Evolutionary conservation across 305 asterid genomes (phyloP).

Genomic region (Solanum hybrid): DNA sequence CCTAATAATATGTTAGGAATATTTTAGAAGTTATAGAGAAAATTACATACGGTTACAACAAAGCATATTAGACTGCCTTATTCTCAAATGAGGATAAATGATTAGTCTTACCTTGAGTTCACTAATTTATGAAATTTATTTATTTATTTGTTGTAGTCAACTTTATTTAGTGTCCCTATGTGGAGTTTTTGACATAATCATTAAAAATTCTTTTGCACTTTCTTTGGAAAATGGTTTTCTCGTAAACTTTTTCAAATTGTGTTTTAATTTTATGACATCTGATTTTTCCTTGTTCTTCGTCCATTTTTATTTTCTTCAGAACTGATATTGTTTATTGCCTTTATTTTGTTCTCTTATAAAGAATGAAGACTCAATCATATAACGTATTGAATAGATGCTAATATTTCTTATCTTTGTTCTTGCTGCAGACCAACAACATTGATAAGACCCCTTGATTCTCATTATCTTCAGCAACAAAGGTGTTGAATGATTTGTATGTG

Average conservation of each 20-base stretch:
- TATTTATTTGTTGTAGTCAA: not conserved
- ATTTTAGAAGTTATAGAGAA: not conserved
- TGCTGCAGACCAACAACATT: not conserved
- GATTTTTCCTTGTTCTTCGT: not conserved
- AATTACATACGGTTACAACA: not conserved
- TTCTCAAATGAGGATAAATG: not conserved
- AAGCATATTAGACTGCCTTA: not conserved
- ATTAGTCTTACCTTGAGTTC: not conserved
- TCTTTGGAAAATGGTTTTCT: no score
- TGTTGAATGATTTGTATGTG: not conserved
- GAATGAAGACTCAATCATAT: not conserved
- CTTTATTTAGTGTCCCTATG: not conserved
- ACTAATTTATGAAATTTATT: not conserved
- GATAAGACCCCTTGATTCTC: not conserved
- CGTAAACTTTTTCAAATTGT: not conserved
- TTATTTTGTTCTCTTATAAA: not conserved
- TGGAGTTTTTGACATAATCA: not conserved
- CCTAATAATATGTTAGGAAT: no score
- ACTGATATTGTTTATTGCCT: not conserved
- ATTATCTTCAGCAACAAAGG: not conserved
- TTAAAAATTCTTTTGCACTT: not conserved
- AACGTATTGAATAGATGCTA: not conserved
- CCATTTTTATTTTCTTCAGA: not conserved
- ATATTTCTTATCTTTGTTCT: not conserved
- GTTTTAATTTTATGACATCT: not conserved